phyloP scores from a whole-genome alignment of 495 filamentous ascomycete species.

The Astrothelium macrocarpum region DNA sequence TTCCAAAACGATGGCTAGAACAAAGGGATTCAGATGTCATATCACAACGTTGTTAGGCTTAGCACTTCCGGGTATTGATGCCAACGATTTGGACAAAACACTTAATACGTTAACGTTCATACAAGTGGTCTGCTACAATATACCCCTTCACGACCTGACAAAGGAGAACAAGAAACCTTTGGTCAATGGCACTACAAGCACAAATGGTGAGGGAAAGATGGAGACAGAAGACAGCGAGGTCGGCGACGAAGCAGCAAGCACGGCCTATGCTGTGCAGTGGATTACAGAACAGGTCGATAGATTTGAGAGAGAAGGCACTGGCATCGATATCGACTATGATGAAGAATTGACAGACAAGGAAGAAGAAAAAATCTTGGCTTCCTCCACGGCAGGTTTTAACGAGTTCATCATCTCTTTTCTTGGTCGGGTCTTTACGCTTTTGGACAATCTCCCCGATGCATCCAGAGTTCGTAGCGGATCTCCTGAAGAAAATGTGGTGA shows the following conservation, averaged over 20 bases:
- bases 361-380: slow-evolving; percentile 85
- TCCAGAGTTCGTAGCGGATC: slow-evolving; percentile 77
- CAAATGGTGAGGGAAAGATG: slow-evolving; percentile 22
- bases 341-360: slow-evolving; percentile 72
- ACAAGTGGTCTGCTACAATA: slow-evolving; percentile 86
- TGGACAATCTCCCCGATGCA: slow-evolving; percentile 91
- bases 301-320: slow-evolving; percentile 79
- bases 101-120: slow-evolving; percentile 90
- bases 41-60: slow-evolving; percentile 86
- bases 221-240: slow-evolving; percentile 45
- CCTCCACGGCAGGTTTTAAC: slow-evolving; percentile 85
- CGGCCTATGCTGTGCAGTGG: slow-evolving; percentile 74
- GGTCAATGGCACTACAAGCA: slow-evolving; percentile 13
- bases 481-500: slow-evolving; percentile 94
- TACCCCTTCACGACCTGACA: slow-evolving; percentile 80
- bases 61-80: slow-evolving; percentile 90
- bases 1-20: slow-evolving; percentile 76
- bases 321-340: slow-evolving; percentile 76
- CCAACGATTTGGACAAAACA: slow-evolving; percentile 95
- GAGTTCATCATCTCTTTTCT: slow-evolving; percentile 86
- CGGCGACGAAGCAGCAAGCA: slow-evolving; percentile 54
- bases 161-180: slow-evolving; percentile 28
- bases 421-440: slow-evolving; percentile 85
- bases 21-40: slow-evolving; percentile 90
- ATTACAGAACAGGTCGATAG: slow-evolving; percentile 85